Conservation (phyloP, 2,329 filamentous ascomycete species). For the Monosporascus sp. region DNA sequence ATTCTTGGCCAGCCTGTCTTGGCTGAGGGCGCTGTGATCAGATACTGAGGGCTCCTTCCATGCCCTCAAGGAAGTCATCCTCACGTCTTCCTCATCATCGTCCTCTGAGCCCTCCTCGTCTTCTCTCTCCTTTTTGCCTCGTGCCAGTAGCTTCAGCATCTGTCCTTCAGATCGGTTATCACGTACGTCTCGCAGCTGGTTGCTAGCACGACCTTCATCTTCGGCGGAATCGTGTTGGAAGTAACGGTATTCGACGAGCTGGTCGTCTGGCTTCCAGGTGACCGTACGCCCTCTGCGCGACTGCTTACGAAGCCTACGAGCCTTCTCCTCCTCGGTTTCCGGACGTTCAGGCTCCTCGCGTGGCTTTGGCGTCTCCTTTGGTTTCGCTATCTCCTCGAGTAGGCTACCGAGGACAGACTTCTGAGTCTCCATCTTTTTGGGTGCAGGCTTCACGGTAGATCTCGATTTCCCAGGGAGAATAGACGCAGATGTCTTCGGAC, state of each 20-base stretch:
- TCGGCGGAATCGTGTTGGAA: constrained; percentile 70
- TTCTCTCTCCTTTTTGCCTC: constrained; percentile 51
- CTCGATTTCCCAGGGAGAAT: constrained; percentile 44
- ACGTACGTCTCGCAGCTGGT: constrained; percentile 65
- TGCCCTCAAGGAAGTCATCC: constrained; percentile 46
- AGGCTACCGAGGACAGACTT: constrained; percentile 42
- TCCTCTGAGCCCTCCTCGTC: constrained; percentile 38
- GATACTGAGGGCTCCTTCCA: constrained; percentile 44
- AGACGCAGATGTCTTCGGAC: constrained; percentile 23
- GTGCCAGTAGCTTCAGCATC: constrained; percentile 53
- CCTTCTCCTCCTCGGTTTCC: constrained; percentile 64
- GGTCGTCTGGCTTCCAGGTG: constrained; percentile 61
- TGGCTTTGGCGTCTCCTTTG: constrained; percentile 43
- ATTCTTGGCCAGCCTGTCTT: constrained; percentile 40
- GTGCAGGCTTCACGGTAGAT: constrained; percentile 33
- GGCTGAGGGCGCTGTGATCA: constrained; percentile 42
- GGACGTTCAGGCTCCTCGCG: constrained; percentile 37
- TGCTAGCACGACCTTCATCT: constrained; percentile 60
- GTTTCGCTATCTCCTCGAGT: constrained; percentile 44
- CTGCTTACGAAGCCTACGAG: constrained; percentile 66
- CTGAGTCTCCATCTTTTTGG: constrained; percentile 32
- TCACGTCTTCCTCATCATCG: constrained; percentile 49
- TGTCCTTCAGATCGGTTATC: constrained; percentile 71
- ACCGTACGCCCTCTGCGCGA: constrained; percentile 65
- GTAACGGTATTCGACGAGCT: constrained; percentile 60